Percentiles rank a stretch among this genome's conserved stretches.
Conservation (phyloP, 73 alveolate genomes). For the Tetrahymena elliotti region DNA sequence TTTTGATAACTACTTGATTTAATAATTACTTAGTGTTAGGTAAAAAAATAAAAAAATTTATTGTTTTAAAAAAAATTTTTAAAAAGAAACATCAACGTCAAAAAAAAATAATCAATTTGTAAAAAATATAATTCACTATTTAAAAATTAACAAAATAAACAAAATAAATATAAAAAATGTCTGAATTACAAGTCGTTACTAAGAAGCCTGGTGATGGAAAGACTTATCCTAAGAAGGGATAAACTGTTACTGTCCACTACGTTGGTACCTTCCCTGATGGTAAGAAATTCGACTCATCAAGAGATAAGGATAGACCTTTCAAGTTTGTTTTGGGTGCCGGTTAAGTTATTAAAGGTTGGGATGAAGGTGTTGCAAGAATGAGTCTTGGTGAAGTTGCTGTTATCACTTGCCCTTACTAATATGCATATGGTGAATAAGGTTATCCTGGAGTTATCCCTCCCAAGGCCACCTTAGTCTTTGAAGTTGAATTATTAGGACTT, state of each 20-base stretch:
- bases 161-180: background rate
- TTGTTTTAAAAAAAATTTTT: no score
- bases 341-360: constrained; percentile 98
- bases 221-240: constrained; percentile 86
- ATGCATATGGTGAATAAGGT: constrained; percentile 92
- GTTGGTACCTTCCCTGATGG: constrained; percentile 90
- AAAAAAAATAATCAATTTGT: background rate
- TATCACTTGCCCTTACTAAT: constrained; percentile 76
- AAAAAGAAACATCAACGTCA: background rate
- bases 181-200: constrained; percentile 46
- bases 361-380: constrained; percentile 83
- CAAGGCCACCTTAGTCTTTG: constrained; percentile 78
- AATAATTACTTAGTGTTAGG: no score
- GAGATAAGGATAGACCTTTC: constrained; percentile 86
- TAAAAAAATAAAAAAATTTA: no score
- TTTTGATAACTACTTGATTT: no score
- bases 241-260: constrained; percentile 78
- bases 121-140: background rate
- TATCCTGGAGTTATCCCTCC: constrained; percentile 92
- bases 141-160: background rate
- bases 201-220: constrained; percentile 84
- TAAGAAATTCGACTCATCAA: constrained; percentile 80
- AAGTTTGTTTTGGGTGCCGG: constrained; percentile 83
- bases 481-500: constrained; percentile 70
- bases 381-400: constrained; percentile 77